These are phyloP conservation scores for Ceratobasidium sp. DNA, from an alignment of 1,284 basidiomycete species.

Conservation along the genomic window DNA sequence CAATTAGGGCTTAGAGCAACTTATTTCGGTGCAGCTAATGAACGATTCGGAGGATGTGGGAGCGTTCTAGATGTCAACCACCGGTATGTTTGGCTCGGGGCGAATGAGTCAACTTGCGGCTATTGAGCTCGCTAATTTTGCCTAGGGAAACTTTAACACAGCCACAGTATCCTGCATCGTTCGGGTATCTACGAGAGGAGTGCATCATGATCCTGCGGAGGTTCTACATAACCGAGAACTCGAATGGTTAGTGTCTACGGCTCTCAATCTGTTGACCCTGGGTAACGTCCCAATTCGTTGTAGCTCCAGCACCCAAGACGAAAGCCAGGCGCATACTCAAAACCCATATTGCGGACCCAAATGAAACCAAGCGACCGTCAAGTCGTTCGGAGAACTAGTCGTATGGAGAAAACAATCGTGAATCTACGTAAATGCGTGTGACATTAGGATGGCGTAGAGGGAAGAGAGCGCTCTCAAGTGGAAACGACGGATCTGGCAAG, in stretches of 20 bases:
- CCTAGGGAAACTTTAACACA: conserved; percentile 70
- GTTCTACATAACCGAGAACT: conserved; percentile 96
- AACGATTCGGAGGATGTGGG: conserved; percentile 96
- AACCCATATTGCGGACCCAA: conserved; percentile 61
- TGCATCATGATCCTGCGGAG: conserved; percentile 93
- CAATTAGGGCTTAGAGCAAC: conserved; percentile 93
- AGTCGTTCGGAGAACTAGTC: too few relatives aligned
- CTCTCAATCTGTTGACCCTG: not conserved
- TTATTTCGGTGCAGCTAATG: conserved; percentile 94
- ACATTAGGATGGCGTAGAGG: too few relatives aligned
- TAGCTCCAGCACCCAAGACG: conserved; percentile 78
- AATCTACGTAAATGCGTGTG: too few relatives aligned
- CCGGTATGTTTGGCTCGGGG: conserved; percentile 57
- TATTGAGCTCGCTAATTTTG: not conserved
- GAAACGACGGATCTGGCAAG: too few relatives aligned
- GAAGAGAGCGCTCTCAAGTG: too few relatives aligned
- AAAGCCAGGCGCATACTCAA: conserved; percentile 77
- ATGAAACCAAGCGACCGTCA: not conserved
- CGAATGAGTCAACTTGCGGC: conserved; percentile 15
- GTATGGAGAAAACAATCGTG: too few relatives aligned
- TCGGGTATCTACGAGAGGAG: conserved; percentile 88
- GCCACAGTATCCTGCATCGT: conserved; percentile 75
- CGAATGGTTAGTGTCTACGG: conserved; percentile 68
- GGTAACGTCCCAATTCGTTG: not conserved
- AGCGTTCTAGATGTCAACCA: conserved; percentile 90